Conservation (phyloP, 2,329 filamentous ascomycete species). For the Trichoderma koningii region DNA sequence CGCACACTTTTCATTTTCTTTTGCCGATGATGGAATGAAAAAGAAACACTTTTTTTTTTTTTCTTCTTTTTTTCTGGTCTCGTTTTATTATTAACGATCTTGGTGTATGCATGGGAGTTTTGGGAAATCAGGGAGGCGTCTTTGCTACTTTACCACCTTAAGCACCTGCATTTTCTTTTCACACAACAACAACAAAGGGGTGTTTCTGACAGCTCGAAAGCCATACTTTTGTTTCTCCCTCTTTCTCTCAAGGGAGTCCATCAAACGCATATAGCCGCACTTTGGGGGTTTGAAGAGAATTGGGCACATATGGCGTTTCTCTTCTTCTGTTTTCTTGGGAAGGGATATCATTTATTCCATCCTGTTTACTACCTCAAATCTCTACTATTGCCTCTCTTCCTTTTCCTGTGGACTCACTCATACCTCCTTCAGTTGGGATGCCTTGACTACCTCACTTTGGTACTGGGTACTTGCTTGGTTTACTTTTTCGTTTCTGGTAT, state of each 20-base stretch:
- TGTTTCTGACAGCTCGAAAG: not conserved
- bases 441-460: not conserved
- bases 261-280: slow-evolving; percentile 22
- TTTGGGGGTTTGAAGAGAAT: not conserved
- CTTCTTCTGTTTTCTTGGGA: not conserved
- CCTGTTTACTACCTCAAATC: not conserved
- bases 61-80: slow-evolving; percentile 6
- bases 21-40: slow-evolving; percentile 27
- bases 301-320: slow-evolving; percentile 24
- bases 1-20: slow-evolving; percentile 2
- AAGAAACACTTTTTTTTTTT: not conserved
- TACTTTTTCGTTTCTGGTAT: not conserved
- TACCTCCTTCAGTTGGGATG: slow-evolving; percentile 16
- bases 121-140: slow-evolving; percentile 4
- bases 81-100: slow-evolving; percentile 18
- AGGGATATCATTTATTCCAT: not conserved
- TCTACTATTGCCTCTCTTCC: not conserved
- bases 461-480: not conserved
- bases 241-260: slow-evolving; percentile 1
- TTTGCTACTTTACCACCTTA: too few relatives aligned
- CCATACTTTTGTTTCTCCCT: not conserved
- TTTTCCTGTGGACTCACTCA: slow-evolving; percentile 6
- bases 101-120: slow-evolving; percentile 28
- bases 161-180: too few relatives aligned
- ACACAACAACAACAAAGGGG: slow-evolving; percentile 9